Evolutionary conservation across 2,329 filamentous ascomycete genomes (phyloP).

Genomic region (Neoscytalidium dimidiatum): DNA sequence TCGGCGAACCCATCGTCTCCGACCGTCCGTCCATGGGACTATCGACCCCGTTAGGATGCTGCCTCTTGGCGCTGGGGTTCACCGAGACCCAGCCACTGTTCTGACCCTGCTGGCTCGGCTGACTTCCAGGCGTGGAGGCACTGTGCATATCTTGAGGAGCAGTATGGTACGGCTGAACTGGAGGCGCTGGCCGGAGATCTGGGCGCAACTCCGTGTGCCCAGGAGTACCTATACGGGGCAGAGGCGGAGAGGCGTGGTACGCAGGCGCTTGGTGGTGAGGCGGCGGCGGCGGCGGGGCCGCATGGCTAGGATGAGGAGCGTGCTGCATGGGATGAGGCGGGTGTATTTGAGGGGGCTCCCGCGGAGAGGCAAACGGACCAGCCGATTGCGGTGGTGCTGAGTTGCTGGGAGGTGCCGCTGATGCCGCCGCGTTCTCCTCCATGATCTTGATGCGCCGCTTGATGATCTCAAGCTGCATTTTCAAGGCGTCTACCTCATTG

Average conservation of each 20-base stretch:
- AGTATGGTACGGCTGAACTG: conserved; percentile 1
- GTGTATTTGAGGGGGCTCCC: background rate
- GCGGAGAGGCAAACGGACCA: conserved; percentile 2
- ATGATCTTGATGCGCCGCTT: conserved; percentile 47
- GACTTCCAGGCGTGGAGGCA: background rate
- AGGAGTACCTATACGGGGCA: conserved; percentile 7
- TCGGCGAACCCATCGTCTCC: conserved; percentile 41
- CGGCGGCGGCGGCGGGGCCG: background rate
- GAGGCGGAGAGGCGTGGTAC: background rate
- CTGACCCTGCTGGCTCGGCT: conserved; percentile 4
- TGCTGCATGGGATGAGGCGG: conserved; percentile 13
- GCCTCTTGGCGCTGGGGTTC: conserved; percentile 45
- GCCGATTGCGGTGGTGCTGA: background rate
- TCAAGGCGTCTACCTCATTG: conserved; percentile 49
- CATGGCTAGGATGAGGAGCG: background rate
- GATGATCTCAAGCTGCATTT: conserved; percentile 50
- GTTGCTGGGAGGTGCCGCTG: background rate
- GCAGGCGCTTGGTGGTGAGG: background rate
- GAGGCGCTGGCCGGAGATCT: conserved; percentile 7
- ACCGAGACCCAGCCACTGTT: conserved; percentile 46
- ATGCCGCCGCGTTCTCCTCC: conserved; percentile 30
- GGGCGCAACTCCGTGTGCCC: conserved; percentile 1
- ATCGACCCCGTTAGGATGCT: conserved; percentile 37
- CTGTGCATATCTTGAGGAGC: background rate
- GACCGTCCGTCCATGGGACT: conserved; percentile 32